A percentile compares a stretch with the other conserved stretches of the same genome.
These are phyloP conservation scores for Rhododendron griersonianum DNA, from an alignment of 148 eudicot species.

Conservation along the genomic window DNA sequence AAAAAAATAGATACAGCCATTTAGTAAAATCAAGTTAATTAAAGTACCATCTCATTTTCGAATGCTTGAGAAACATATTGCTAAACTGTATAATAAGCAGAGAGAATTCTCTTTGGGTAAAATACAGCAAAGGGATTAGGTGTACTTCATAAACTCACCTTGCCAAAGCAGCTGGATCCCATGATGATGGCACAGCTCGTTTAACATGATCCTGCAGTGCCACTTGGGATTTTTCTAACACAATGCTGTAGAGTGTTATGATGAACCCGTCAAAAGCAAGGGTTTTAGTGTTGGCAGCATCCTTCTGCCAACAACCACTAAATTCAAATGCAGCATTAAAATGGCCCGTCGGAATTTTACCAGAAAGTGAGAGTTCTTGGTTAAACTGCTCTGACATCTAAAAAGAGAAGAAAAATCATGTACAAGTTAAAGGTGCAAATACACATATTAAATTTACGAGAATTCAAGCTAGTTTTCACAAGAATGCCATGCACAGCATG, in stretches of 20 bases:
- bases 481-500: not conserved
- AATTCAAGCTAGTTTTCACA: not conserved
- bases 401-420: slow-evolving; percentile 1
- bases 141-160: slow-evolving; percentile 22
- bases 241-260: slow-evolving; percentile 40
- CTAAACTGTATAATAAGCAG: not conserved
- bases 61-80: not conserved
- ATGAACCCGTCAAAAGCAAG: slow-evolving; percentile 52
- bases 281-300: slow-evolving; percentile 49
- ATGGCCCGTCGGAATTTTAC: slow-evolving; percentile 53
- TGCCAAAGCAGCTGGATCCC: slow-evolving; percentile 55
- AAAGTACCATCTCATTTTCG: not conserved
- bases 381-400: slow-evolving; percentile 58
- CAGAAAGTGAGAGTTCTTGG: slow-evolving; percentile 43
- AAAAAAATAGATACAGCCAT: not conserved
- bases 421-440: slow-evolving; percentile 6
- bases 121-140: not conserved
- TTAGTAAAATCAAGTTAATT: not conserved
- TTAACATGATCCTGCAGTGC: slow-evolving; percentile 35
- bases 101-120: not conserved
- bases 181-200: slow-evolving; percentile 48
- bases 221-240: slow-evolving; percentile 41
- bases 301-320: slow-evolving; percentile 52
- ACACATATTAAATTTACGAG: not conserved
- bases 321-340: slow-evolving; percentile 50